Evolutionary conservation across 2,329 filamentous ascomycete genomes (phyloP), one percentile per base, ranked within the genome.

Genomic region (Xylariaceae sp.): DNA sequence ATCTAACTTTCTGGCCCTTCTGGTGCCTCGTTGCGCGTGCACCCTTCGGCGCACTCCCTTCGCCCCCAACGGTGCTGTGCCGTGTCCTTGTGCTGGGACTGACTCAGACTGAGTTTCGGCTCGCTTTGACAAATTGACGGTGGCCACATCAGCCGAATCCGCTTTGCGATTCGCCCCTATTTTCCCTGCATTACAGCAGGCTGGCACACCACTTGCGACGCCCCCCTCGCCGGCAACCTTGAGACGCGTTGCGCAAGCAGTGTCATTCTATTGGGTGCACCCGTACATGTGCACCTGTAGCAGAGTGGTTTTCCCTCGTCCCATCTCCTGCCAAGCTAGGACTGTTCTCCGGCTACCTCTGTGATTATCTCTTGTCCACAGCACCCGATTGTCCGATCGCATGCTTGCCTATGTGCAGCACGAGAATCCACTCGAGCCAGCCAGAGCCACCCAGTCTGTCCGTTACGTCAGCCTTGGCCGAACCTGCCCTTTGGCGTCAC

Each of bases 61-160:
- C 19, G 42, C 44, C 44, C n/a, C n/a, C 3, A n/a, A 43, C 54
- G 48, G 47, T 54, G 49, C 54, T 52, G 57, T 58, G 22, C 56
- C 59, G 60, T 62, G 56, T 56, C 58, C 55, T 47, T 49, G 45
- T 40, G 45, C 32, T 42, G 50, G 55, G 44, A 61, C 62, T 65
- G 63, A 66, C 62, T 66, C 63, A 62, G 60, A 63, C 58, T 60
- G 55, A 58, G 62, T 65, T 63, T 64, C 60, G 62, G 62, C 65
- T 61, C 62, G 55, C 62, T 60, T 63, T 55, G 56, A 57, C 56
- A 58, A 58, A 58, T 58, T 54, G 62, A 62, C 59, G 52, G 62
- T 60, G 58, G 63, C 63, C 63, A 66, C 63, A 66, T 66, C 63
- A 66, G 52, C 62, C 49, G 50, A 51, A 49, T 52, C 56, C 49